Conservation (phyloP, 1,284 basidiomycete genomes). For the Meripilus lineatus region DNA sequence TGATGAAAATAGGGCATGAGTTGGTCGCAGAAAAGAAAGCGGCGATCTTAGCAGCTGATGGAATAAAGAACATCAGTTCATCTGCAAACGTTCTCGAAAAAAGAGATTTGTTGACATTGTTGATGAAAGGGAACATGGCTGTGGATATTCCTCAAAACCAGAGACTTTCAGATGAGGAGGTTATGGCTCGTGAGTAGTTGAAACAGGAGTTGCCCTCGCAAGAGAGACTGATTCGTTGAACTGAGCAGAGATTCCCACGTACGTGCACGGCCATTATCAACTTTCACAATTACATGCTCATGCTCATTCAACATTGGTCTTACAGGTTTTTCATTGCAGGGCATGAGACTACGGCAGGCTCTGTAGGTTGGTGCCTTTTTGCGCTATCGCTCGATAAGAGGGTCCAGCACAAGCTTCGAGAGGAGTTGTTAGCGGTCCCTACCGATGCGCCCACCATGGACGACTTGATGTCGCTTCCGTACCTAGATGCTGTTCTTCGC, state of each 20-base stretch:
- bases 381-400: conserved; percentile 49
- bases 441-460: conserved; percentile 44
- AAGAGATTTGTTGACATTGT: conserved; percentile 29
- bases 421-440: conserved; percentile 49
- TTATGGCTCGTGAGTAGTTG: conserved; percentile 45
- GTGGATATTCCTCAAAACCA: conserved; percentile 38
- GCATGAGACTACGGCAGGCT: conserved; percentile 59
- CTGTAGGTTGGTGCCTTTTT: conserved; percentile 57
- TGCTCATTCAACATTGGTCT: not conserved
- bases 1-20: conserved; percentile 31
- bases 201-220: not conserved
- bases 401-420: conserved; percentile 62
- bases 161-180: conserved; percentile 48
- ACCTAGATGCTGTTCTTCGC: conserved; percentile 61
- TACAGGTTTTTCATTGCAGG: conserved; percentile 54
- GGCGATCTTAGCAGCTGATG: conserved; percentile 16
- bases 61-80: conserved; percentile 6
- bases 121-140: conserved; percentile 46
- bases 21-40: conserved; percentile 39
- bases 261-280: not conserved
- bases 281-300: not conserved
- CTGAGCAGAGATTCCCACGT: conserved; percentile 46
- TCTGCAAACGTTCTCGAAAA: conserved; percentile 24
- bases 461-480: conserved; percentile 50
- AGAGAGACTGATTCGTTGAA: no score